Percentiles rank a stretch among this genome's conserved stretches.
phyloP scores from a whole-genome alignment of 164 flowering plant species.

The Liriodendron chinense region DNA sequence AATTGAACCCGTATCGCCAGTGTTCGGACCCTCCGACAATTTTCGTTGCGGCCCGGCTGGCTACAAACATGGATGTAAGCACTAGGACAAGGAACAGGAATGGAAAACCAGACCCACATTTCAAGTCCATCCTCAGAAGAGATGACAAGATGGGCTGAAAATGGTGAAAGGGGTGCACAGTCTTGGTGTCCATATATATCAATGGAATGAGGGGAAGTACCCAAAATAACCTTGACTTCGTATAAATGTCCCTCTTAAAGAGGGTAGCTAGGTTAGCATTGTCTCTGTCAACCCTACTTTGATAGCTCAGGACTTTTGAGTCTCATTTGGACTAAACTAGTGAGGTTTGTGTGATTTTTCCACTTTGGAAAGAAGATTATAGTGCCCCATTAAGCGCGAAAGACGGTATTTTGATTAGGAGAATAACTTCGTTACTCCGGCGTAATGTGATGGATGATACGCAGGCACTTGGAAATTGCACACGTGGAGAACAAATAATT shows the following conservation, averaged over 20 bases:
- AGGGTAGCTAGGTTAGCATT: too few relatives aligned
- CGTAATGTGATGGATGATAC: too few relatives aligned
- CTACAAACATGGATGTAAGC: slow-evolving; percentile 10
- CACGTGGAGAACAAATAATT: too few relatives aligned
- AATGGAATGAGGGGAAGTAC: neutral
- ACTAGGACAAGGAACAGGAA: slow-evolving; percentile 10
- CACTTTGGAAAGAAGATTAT: too few relatives aligned
- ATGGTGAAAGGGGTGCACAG: neutral
- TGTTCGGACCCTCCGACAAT: slow-evolving; percentile 40
- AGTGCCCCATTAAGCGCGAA: too few relatives aligned
- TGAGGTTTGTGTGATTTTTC: neutral
- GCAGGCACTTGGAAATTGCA: too few relatives aligned
- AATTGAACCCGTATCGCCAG: slow-evolving; percentile 45
- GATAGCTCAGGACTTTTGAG: neutral
- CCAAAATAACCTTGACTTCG: neutral
- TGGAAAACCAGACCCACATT: neutral
- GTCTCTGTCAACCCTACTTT: neutral
- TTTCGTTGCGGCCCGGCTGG: slow-evolving; percentile 12
- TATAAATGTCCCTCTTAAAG: neutral
- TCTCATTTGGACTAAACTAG: neutral
- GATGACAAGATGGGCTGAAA: neutral
- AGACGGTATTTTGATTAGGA: too few relatives aligned
- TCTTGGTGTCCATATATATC: neutral
- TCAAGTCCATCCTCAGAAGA: neutral
- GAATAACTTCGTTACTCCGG: too few relatives aligned